Evolutionary conservation across 768 basidiomycete genomes (phyloP), one percentile per base, ranked within the genome.

Genomic region (Boletus vinaceobasis): DNA sequence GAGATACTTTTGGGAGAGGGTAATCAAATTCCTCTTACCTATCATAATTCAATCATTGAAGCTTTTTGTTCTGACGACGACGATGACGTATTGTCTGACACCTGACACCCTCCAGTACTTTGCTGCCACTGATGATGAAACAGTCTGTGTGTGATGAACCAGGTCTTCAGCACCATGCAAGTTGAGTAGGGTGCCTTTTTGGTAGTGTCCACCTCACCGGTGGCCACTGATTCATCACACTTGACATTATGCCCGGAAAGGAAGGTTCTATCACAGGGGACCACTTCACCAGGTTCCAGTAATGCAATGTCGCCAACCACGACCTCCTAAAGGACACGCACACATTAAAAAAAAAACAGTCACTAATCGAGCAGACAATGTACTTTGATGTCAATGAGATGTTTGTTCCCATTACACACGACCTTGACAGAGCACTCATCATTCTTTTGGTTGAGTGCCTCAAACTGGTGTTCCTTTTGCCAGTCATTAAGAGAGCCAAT

Each of bases 31-130:
- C 29, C 7, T 44, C 87, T 33, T 65, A 96, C 93, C 89, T 87
- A 96, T 96, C 91, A 98, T 93, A 64, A 98, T 94, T 43, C 93
- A 83, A 38, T 97, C 97, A 67, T 98, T 93, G 73, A 98, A 98
- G 61, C 88, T 92, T 74, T 87, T 90, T 13, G 83, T 84, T 11
- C 97, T 96, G 46, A 98, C 93, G 3, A 93, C 86, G 48, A 97
- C 88, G 48, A 98, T 84, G 46, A 99, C 86, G 64, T 98, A 99
- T 54, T 77, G 80, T 27, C 97, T 97, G 43, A 96, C 88, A 40
- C 97, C 97, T 97, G 43, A 96, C 88, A 40, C 97, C 97, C 72
- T 98, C 97, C 21, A 93, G 74, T 38, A 99, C 91, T 72, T 96
- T 98, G 68, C 84, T 85, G 15, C 97, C 97, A 21, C 87, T 90